Evolutionary conservation across 805 yeast genomes (phyloP).

Genomic region (Saturnispora bothae): DNA sequence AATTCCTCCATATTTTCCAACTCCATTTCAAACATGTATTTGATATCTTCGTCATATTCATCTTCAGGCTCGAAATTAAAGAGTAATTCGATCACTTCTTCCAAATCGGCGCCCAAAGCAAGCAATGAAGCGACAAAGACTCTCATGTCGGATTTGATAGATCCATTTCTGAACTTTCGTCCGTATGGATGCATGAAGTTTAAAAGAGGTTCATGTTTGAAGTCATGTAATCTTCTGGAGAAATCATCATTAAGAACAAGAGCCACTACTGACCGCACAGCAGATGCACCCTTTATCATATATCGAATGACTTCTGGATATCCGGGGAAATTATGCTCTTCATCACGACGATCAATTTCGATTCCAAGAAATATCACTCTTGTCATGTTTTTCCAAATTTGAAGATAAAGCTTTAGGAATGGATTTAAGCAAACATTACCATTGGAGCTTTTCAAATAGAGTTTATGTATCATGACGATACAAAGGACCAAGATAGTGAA

Average conservation of each 20-base stretch:
- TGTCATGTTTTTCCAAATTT: constrained; percentile 60
- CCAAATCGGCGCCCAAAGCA: constrained; percentile 36
- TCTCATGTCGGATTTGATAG: constrained; percentile 47
- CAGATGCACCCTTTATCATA: constrained; percentile 50
- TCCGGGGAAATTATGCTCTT: constrained; percentile 29
- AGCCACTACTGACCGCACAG: constrained; percentile 52
- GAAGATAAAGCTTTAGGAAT: constrained; percentile 44
- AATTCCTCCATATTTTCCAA: constrained; percentile 21
- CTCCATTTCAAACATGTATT: constrained; percentile 28
- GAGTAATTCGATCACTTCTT: constrained; percentile 43
- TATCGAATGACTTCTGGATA: constrained; percentile 39
- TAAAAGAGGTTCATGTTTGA: constrained; percentile 45
- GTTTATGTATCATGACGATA: constrained; percentile 34
- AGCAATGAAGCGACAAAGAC: constrained; percentile 46
- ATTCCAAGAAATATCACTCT: constrained; percentile 48
- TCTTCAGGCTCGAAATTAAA: constrained; percentile 51
- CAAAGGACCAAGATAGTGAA: constrained; percentile 36
- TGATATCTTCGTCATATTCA: constrained; percentile 52
- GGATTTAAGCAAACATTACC: constrained; percentile 47
- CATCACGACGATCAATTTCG: constrained; percentile 46
- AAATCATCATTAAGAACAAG: constrained; percentile 44
- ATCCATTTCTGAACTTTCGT: constrained; percentile 49
- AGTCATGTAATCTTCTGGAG: constrained; percentile 38
- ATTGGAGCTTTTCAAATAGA: constrained; percentile 24
- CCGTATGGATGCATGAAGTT: constrained; percentile 61